Evolutionary conservation across 495 filamentous ascomycete genomes (phyloP), one percentile per base, ranked within the genome.

Genomic region (Pyrenopolyporus hunteri): DNA sequence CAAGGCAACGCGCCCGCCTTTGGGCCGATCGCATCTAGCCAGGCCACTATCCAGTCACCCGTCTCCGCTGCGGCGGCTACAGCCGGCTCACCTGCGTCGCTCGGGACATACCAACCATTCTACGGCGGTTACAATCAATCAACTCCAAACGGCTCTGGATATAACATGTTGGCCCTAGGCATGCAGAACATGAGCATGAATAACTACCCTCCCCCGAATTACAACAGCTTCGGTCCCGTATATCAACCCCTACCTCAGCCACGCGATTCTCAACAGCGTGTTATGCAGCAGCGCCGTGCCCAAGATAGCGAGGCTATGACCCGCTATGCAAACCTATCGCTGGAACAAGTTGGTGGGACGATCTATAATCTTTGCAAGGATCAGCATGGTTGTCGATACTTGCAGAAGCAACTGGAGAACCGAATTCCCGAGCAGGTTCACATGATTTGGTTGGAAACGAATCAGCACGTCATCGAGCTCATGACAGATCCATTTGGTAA

Each of bases 401-500:
- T 98, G 32, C 94, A 98, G 78, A 92, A 95, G 79, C 94, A 97
- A 75, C 78, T 98, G n/a, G 94, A 98, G 75, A 92, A 95, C 61
- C 86, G 88, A 55, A 87, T 86, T 55, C 84, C 89, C 0, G 87
- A 92, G 33, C 84, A 93, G 60, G 83, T 97, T 17, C 86, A 94
- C 66, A 85, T 94, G 78, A 98, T 98, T 73, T 98, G 95, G 80
- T 76, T 85, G 17, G 93, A 98, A 75, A 93, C 90, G 22, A 90
- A 93, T 70, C 82, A 88, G 57, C 90, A 97, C 72, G 90, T 98
- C 17, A 85, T 93, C 49, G 94, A 98, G 79, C 80, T 98, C 57
- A 98, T 98, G 94, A 97, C 91, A 39, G 93, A 98, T 79, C 94
- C 93, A 3, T 98, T 98, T 69, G 94, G 94, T 56, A 98, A 98